A percentile compares a stretch with the other conserved stretches of the same genome.
Conservation (phyloP, 1,284 basidiomycete species). For the Malassezia brasiliensis region DNA sequence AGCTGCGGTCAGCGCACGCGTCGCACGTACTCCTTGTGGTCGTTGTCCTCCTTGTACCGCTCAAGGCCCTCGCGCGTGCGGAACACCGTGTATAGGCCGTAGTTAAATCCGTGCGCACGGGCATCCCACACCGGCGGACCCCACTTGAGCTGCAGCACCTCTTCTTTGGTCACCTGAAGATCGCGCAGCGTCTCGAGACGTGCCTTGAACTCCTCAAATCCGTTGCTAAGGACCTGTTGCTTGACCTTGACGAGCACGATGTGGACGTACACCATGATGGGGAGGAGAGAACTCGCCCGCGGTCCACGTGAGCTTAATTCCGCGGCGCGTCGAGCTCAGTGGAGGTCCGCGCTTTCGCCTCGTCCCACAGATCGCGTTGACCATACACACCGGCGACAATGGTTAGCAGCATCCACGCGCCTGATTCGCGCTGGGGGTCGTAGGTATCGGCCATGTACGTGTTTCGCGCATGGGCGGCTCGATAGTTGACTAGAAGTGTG, state of each 20-base stretch:
- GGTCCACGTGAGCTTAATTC: not conserved
- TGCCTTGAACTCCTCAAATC: slow-evolving; percentile 35
- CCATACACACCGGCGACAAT: slow-evolving; percentile 69
- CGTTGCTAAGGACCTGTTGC: slow-evolving; percentile 30
- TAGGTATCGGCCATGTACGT: not conserved
- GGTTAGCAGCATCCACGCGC: slow-evolving; percentile 75
- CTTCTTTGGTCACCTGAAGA: slow-evolving; percentile 26
- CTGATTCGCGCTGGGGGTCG: slow-evolving; percentile 49
- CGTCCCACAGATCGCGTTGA: slow-evolving; percentile 73
- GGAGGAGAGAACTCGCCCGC: not conserved
- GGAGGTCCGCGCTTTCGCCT: slow-evolving; percentile 51
- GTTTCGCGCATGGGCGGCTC: not conserved
- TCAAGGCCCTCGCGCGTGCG: slow-evolving; percentile 27
- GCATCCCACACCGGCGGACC: slow-evolving; percentile 31
- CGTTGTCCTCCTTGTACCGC: slow-evolving; percentile 36
- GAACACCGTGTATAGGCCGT: slow-evolving; percentile 35
- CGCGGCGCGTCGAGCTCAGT: not conserved
- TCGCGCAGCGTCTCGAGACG: slow-evolving; percentile 31
- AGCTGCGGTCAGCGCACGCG: slow-evolving; percentile 18
- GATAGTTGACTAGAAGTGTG: slow-evolving; percentile 50
- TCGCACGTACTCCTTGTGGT: slow-evolving; percentile 35
- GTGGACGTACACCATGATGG: slow-evolving; percentile 29
- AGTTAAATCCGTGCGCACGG: slow-evolving; percentile 36
- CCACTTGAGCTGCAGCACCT: slow-evolving; percentile 29
- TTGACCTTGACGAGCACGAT: slow-evolving; percentile 41